Evolutionary conservation across 306 rosid species (phyloP).

Genomic region (Malus fusca): DNA sequence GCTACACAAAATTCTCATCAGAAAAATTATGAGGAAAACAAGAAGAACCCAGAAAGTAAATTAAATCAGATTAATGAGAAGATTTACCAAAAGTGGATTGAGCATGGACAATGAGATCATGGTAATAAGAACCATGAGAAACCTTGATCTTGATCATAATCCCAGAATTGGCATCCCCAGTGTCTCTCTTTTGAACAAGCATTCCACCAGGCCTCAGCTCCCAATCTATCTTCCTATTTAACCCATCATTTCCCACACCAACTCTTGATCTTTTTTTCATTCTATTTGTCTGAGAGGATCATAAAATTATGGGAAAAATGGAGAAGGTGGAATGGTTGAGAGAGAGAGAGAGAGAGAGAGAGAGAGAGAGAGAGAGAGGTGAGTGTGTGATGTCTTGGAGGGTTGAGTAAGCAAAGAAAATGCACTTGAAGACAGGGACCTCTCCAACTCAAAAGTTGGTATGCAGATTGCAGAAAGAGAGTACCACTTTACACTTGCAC

Average conservation of each 20-base stretch:
- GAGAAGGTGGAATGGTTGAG: slow-evolving; percentile 22
- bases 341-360: slow-evolving; percentile 8
- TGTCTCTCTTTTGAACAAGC: slow-evolving; percentile 68
- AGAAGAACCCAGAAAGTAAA: slow-evolving; percentile 8
- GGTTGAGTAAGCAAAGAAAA: slow-evolving; percentile 43
- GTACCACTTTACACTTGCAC: background rate
- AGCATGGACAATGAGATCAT: slow-evolving; percentile 37
- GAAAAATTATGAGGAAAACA: slow-evolving; percentile 4
- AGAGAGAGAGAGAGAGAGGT: slow-evolving; percentile 16
- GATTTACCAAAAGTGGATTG: slow-evolving; percentile 57
- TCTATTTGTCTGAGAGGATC: slow-evolving; percentile 15
- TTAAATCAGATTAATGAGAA: background rate
- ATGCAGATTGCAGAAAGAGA: background rate
- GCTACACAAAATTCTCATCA: slow-evolving; percentile 7
- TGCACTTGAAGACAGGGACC: slow-evolving; percentile 35
- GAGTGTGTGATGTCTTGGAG: background rate
- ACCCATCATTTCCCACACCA: slow-evolving; percentile 11
- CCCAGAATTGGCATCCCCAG: slow-evolving; percentile 31
- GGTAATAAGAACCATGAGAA: slow-evolving; percentile 52
- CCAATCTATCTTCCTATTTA: slow-evolving; percentile 46
- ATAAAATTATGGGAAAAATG: slow-evolving; percentile 9
- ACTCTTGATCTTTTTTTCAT: slow-evolving; percentile 44
- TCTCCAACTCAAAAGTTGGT: slow-evolving; percentile 19
- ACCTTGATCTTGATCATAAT: slow-evolving; percentile 52
- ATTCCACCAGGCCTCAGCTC: slow-evolving; percentile 72